These are phyloP conservation scores for Hanseniaspora valbyensis DNA, from an alignment of 805 yeast species.

Conservation along the genomic window DNA sequence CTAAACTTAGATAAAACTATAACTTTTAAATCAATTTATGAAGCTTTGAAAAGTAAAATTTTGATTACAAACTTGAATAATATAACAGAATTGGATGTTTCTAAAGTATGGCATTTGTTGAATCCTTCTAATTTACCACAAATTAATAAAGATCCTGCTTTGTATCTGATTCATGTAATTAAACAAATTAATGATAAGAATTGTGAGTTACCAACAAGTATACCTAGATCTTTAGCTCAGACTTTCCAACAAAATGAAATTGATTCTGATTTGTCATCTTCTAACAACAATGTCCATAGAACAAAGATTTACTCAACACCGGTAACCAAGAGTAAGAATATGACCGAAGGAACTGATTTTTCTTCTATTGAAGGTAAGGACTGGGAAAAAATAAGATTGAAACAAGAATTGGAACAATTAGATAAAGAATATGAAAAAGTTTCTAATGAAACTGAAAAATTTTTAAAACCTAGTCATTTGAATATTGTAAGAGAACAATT, in stretches of 20 bases:
- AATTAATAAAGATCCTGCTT: conserved; percentile 84
- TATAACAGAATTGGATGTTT: conserved; percentile 74
- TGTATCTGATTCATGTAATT: conserved; percentile 79
- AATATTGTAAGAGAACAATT: conserved; percentile 49
- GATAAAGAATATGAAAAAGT: conserved; percentile 40
- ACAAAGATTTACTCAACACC: conserved; percentile 20
- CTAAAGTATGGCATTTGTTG: conserved; percentile 89
- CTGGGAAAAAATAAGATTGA: conserved; percentile 83
- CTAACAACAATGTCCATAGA: conserved; percentile 37
- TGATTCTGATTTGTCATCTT: conserved; percentile 51
- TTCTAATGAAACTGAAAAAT: conserved; percentile 21
- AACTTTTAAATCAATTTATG: conserved; percentile 57
- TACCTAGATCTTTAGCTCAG: conserved; percentile 86
- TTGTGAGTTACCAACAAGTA: conserved; percentile 77
- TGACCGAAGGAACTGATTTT: conserved; percentile 54
- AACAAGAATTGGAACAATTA: conserved; percentile 64
- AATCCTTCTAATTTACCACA: conserved; percentile 81
- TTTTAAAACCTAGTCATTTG: conserved; percentile 21
- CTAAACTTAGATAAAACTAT: conserved; percentile 77
- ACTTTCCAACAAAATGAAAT: conserved; percentile 81
- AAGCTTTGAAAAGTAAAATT: conserved; percentile 39
- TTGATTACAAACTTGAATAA: conserved; percentile 42
- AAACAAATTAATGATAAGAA: conserved; percentile 77
- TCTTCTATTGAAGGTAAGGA: conserved; percentile 37
- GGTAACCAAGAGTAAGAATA: conserved; percentile 24